phyloP scores from a whole-genome alignment of 352 stramenopile species.

The Phytopythium litorale region DNA sequence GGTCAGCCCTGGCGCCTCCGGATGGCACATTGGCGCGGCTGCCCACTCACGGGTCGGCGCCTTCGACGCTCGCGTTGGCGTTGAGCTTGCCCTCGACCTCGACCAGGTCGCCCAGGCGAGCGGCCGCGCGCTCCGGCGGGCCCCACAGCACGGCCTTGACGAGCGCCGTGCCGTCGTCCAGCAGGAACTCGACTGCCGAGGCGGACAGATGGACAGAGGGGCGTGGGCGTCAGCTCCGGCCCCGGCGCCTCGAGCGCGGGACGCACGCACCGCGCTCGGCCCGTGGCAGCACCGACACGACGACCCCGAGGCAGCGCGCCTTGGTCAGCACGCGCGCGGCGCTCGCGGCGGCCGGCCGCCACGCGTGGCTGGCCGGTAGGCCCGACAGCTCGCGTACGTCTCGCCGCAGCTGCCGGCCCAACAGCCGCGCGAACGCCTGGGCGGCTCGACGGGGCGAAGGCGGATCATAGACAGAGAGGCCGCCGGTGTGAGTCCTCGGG shows the following conservation, averaged over 20 bases:
- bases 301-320: conserved; percentile 51
- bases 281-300: conserved; percentile 55
- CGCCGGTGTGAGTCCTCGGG: not conserved
- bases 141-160: conserved; percentile 56
- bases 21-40: not conserved
- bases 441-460: not conserved
- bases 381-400: conserved; percentile 43
- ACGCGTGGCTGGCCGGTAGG: conserved; percentile 55
- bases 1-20: not conserved
- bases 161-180: conserved; percentile 72
- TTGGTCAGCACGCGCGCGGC: conserved; percentile 54
- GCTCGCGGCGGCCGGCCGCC: conserved; percentile 21
- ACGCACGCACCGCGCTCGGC: conserved; percentile 40
- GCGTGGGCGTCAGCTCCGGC: too few species aligned
- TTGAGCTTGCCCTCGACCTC: conserved; percentile 75
- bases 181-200: conserved; percentile 52
- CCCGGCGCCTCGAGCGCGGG: too few species aligned
- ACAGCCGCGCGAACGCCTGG: conserved; percentile 68
- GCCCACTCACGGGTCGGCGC: conserved; percentile 13
- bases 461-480: not conserved
- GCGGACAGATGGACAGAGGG: too few species aligned
- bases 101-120: conserved; percentile 62
- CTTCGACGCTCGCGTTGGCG: conserved; percentile 40
- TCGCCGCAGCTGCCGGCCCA: conserved; percentile 37
- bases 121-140: not conserved